Percentiles rank a stretch among this genome's conserved stretches.
Conservation (phyloP, 805 yeast genomes). For the Metschnikowia baotianmanensis region DNA sequence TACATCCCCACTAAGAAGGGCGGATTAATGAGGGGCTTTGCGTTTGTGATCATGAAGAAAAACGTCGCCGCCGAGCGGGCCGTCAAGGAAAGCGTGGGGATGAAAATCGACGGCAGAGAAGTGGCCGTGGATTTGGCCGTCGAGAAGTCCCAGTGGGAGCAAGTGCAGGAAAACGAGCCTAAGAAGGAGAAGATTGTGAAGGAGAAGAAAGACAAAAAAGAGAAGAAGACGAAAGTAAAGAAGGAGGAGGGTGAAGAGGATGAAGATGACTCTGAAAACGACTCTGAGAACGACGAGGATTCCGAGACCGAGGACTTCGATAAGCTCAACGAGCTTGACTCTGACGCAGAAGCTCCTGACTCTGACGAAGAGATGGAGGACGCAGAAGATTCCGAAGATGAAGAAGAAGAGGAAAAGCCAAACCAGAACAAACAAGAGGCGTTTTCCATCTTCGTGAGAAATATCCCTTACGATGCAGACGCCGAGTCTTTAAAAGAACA, state of each 20-base stretch:
- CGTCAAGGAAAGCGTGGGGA: conserved; percentile 66
- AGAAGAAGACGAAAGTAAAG: conserved; percentile 28
- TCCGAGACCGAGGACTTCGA: conserved; percentile 29
- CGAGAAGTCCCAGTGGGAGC: conserved; percentile 82
- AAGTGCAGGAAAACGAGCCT: conserved; percentile 33
- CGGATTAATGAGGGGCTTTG: conserved; percentile 93
- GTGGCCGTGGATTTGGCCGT: conserved; percentile 95
- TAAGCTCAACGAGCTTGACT: conserved; percentile 13
- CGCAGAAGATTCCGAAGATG: conserved; percentile 23
- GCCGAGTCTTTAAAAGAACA: conserved; percentile 74
- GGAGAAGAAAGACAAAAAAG: conserved; percentile 40
- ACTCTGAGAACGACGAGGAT: conserved; percentile 26
- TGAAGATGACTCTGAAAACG: conserved; percentile 31
- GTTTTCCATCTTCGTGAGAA: conserved; percentile 80
- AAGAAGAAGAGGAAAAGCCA: conserved; percentile 28
- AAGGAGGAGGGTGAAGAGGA: conserved; percentile 34
- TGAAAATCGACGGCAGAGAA: conserved; percentile 83
- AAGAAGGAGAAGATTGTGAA: conserved; percentile 22
- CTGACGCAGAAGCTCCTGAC: conserved; percentile 20
- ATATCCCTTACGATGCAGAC: conserved; percentile 93
- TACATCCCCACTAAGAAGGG: conserved; percentile 84
- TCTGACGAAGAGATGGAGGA: conserved; percentile 27
- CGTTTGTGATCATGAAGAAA: conserved; percentile 86
- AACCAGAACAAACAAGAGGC: conserved; percentile 62
- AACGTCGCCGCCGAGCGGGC: conserved; percentile 76